These are phyloP conservation scores for Apiospora malaysiana DNA, from an alignment of 2,329 filamentous ascomycete genomes.

Conservation along the genomic window DNA sequence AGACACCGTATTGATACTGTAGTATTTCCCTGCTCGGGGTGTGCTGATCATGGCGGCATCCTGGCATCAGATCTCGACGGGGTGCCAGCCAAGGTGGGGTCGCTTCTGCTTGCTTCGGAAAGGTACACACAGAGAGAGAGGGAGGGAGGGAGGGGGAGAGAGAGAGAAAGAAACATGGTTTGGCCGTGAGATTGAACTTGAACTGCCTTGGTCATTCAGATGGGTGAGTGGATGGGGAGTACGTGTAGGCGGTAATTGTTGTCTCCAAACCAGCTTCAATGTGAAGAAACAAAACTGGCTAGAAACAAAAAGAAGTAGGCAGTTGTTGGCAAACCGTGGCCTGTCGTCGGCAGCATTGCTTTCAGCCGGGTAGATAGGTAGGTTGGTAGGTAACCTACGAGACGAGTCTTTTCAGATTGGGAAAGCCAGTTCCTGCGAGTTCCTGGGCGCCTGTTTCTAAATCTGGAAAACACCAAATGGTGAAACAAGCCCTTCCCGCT, in stretches of 20 bases:
- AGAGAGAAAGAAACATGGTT: too few species aligned
- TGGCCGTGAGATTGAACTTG: background rate
- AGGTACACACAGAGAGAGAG: too few species aligned
- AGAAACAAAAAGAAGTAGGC: background rate
- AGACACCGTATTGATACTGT: conserved; percentile 6
- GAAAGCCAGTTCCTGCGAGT: background rate
- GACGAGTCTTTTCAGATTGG: conserved; percentile 3
- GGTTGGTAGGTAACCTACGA: too few species aligned
- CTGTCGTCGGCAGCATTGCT: background rate
- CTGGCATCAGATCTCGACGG: conserved; percentile 20
- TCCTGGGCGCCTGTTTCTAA: background rate
- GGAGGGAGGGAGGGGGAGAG: too few species aligned
- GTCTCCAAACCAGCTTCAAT: background rate
- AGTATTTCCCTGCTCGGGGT: conserved; percentile 12
- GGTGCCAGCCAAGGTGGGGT: conserved; percentile 8
- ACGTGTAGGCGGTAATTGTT: background rate
- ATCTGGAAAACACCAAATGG: conserved; percentile 14
- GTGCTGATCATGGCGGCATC: conserved; percentile 20
- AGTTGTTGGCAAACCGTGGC: background rate
- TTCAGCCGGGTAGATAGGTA: too few species aligned
- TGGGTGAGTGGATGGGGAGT: background rate
- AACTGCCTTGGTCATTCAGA: background rate
- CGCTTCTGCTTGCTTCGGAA: background rate
- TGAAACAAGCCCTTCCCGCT: conserved; percentile 14
- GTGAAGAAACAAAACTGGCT: background rate